Evolutionary conservation across 305 asterid species (phyloP).

Genomic region (Solanum hybrid): DNA sequence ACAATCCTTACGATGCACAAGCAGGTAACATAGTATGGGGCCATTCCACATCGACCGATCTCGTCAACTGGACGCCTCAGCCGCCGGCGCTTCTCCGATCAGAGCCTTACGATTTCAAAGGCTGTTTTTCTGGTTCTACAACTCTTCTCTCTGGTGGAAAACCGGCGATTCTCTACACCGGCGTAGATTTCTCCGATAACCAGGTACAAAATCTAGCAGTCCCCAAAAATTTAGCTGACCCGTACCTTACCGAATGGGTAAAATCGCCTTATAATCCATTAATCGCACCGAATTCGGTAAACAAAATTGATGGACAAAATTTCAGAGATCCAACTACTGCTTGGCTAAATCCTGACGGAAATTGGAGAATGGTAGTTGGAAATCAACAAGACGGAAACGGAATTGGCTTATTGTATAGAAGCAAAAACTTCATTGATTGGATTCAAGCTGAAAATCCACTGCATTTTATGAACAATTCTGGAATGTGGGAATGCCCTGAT

Average conservation of each 20-base stretch:
- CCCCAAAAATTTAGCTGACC: constrained; percentile 40
- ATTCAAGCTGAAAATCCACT: constrained; percentile 21
- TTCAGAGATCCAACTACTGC: constrained; percentile 55
- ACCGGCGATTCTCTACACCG: constrained; percentile 46
- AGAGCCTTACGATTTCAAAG: constrained; percentile 33
- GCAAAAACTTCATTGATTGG: constrained; percentile 42
- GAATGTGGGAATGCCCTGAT: constrained; percentile 62
- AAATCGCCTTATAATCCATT: constrained; percentile 39
- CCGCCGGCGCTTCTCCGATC: constrained; percentile 32
- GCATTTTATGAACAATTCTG: constrained; percentile 20
- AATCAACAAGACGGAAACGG: constrained; percentile 18
- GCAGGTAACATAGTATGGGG: constrained; percentile 54
- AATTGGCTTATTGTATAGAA: constrained; percentile 27
- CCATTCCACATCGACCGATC: constrained; percentile 45
- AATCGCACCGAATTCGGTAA: constrained; percentile 19
- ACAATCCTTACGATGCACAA: constrained; percentile 41
- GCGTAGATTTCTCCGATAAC: constrained; percentile 16
- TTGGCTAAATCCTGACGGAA: constrained; percentile 38
- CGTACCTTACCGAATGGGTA: constrained; percentile 37
- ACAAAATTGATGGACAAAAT: constrained; percentile 15
- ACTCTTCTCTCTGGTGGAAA: constrained; percentile 29
- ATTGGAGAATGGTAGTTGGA: constrained; percentile 40
- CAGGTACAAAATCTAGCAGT: constrained; percentile 47
- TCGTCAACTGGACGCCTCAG: constrained; percentile 45
- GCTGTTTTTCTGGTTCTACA: constrained; percentile 59